Percentiles rank a stretch among this genome's conserved stretches.
These are phyloP conservation scores for Fusarium globosum DNA, from an alignment of 2,329 filamentous ascomycete species.

Conservation along the genomic window DNA sequence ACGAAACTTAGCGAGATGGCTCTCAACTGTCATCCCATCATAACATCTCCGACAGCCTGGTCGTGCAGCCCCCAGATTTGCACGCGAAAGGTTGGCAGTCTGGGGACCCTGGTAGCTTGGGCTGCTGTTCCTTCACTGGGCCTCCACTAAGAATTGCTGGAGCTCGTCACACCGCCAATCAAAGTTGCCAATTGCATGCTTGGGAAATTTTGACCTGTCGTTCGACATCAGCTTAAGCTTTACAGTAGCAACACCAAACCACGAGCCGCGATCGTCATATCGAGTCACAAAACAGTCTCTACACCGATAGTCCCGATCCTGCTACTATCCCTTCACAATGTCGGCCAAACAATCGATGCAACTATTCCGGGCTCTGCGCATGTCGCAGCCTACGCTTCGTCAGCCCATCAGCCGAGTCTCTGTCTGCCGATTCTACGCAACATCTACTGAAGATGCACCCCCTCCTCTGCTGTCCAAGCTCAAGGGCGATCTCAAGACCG, in stretches of 20 bases:
- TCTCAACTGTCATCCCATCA: neutral
- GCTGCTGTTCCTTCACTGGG: neutral
- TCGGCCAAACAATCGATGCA: conserved; percentile 39
- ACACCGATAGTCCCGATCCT: neutral
- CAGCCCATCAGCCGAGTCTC: conserved; percentile 27
- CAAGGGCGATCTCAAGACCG: conserved; percentile 71
- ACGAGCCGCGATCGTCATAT: conserved; percentile 17
- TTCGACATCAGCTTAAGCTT: conserved; percentile 23
- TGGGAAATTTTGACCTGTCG: conserved; percentile 42
- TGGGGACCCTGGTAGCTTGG: conserved; percentile 16
- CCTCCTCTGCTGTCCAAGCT: conserved; percentile 65
- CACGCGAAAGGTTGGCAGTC: conserved; percentile 11
- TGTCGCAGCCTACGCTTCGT: conserved; percentile 28
- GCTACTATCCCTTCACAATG: conserved; percentile 26
- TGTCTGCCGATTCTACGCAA: conserved; percentile 48
- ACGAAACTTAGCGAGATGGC: neutral
- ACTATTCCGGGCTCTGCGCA: conserved; percentile 42
- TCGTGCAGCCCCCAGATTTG: conserved; percentile 9
- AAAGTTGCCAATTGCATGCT: conserved; percentile 36
- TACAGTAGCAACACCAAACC: conserved; percentile 4
- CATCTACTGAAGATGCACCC: conserved; percentile 49
- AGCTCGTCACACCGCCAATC: conserved; percentile 35
- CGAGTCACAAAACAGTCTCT: conserved; percentile 9
- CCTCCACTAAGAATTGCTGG: conserved; percentile 1
- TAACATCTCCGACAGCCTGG: conserved; percentile 4